Percentiles rank a stretch among this genome's conserved stretches.
Evolutionary conservation across 2,329 filamentous ascomycete species (phyloP).

Genomic region (Zymoseptoria crescenta): DNA sequence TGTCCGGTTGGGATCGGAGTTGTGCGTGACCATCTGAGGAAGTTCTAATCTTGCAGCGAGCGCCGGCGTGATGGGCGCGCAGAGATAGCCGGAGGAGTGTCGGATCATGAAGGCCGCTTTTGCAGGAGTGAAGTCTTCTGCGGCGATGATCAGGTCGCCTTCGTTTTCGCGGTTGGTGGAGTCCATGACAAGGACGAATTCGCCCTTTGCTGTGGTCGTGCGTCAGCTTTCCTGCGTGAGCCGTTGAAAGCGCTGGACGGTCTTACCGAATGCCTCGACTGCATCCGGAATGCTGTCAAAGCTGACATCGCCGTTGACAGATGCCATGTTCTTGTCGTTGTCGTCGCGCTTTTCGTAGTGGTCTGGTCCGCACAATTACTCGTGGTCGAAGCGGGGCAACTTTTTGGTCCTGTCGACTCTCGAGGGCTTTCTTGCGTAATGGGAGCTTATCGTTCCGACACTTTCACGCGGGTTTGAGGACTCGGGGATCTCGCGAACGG

Average conservation of each 20-base stretch:
- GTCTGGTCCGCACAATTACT: background rate
- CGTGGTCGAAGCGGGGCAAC: background rate
- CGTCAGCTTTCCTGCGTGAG: background rate
- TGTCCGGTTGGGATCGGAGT: slow-evolving; percentile 73
- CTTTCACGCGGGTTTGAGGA: background rate
- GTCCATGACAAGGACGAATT: slow-evolving; percentile 96
- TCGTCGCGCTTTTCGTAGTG: background rate
- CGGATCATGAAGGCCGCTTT: slow-evolving; percentile 97
- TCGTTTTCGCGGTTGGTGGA: slow-evolving; percentile 91
- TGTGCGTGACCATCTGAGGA: slow-evolving; percentile 80
- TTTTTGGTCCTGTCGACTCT: background rate
- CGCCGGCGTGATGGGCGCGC: slow-evolving; percentile 67
- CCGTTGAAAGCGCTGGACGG: background rate
- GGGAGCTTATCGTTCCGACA: background rate
- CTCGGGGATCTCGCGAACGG: background rate
- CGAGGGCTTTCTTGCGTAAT: background rate
- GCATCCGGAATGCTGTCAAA: slow-evolving; percentile 43
- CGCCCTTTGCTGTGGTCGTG: slow-evolving; percentile 42
- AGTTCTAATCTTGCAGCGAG: slow-evolving; percentile 66
- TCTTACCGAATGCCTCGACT: slow-evolving; percentile 34
- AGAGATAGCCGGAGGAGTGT: slow-evolving; percentile 81
- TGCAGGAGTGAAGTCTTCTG: slow-evolving; percentile 69
- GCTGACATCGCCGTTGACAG: slow-evolving; percentile 23
- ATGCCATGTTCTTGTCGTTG: slow-evolving; percentile 14
- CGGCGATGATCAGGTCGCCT: slow-evolving; percentile 94